A percentile compares a stretch with the other conserved stretches of the same genome.
These are phyloP conservation scores for Colletotrichum trifolii DNA, from an alignment of 2,329 filamentous ascomycete genomes.

Conservation along the genomic window DNA sequence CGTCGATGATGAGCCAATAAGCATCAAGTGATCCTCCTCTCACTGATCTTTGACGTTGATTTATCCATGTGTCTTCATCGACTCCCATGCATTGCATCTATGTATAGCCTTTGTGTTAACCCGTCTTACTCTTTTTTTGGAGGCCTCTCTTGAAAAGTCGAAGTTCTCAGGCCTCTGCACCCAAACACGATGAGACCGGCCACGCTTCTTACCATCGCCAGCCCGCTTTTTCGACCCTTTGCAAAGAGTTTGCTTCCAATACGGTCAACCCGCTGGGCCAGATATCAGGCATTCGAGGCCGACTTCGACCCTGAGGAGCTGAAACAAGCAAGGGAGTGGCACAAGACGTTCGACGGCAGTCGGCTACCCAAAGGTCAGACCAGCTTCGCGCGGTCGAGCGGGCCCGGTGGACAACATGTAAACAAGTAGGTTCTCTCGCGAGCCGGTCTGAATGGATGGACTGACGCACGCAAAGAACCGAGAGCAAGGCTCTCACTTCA, in stretches of 20 bases:
- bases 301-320: slow-evolving; percentile 62
- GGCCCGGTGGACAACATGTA: slow-evolving; percentile 70
- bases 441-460: too few relatives aligned
- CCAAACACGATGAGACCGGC: too few relatives aligned
- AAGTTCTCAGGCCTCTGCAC: too few relatives aligned
- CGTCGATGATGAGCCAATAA: too few relatives aligned
- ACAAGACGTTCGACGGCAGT: slow-evolving; percentile 53
- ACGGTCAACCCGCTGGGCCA: slow-evolving; percentile 32
- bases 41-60: too few relatives aligned
- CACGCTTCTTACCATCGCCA: too few relatives aligned
- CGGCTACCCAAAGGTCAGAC: slow-evolving; percentile 63
- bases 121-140: too few relatives aligned
- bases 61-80: too few relatives aligned
- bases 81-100: too few relatives aligned
- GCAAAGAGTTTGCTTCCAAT: background rate
- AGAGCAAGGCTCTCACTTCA: slow-evolving; percentile 67
- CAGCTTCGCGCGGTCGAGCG: slow-evolving; percentile 67
- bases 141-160: too few relatives aligned
- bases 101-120: too few relatives aligned
- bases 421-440: slow-evolving; percentile 62
- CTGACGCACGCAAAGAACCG: slow-evolving; percentile 57
- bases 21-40: too few relatives aligned
- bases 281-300: slow-evolving; percentile 61
- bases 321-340: slow-evolving; percentile 64
- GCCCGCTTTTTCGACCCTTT: slow-evolving; percentile 4